Base-by-base conservation (phyloP, 495 filamentous ascomycete species). In the Recurvomyces mirabilis region DNA sequence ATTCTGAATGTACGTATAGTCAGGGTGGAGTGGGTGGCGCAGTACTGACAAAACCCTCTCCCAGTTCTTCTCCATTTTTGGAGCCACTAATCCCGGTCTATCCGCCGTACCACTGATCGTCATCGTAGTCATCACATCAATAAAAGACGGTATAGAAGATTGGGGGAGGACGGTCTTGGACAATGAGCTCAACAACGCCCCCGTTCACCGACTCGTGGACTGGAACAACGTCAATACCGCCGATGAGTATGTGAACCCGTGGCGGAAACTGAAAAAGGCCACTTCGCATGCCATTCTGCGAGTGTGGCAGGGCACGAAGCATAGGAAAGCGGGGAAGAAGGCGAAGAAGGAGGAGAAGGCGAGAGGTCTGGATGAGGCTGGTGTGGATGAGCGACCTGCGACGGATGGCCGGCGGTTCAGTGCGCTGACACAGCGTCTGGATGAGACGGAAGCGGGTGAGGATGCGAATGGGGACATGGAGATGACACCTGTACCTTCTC, bases 71-170 rank as follows among this genome's bases (percentile, higher is more conserved):
- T 75, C 83, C 40, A 94, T 96, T 43, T 99, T 99, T 59, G 93
- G 93, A 51, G 87, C 81, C 47, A 73, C 79, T 21, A 93, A 94
- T 60, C 87, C 93, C 18, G 93, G 80, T 21, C 67, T 99, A 22
- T 89, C 87, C 61, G 78, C 88, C 5, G 84, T 89, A 22, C 93
- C 93, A 36, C 64, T 99, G 56, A 94, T 96, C 55, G 78, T 95
- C 54, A 99, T 99, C 63, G 67, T 99, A n/a, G 67, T 78, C 49
- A 72, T 96, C 36, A 99, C 93, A 7, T 78, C 84, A 4, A 67
- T 94, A 54, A 99, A 96, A 65, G 93, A 99, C 59, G 91, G 81
- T n/a, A 84, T 96, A 50, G 93, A 99, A 65, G 93, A 99, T 69
- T 95, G 86, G 71, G 77, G 93, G 46, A 74, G 93, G 62, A 95